Evolutionary conservation across 2,329 filamentous ascomycete species (phyloP).

Genomic region (Alternaria arbusti): DNA sequence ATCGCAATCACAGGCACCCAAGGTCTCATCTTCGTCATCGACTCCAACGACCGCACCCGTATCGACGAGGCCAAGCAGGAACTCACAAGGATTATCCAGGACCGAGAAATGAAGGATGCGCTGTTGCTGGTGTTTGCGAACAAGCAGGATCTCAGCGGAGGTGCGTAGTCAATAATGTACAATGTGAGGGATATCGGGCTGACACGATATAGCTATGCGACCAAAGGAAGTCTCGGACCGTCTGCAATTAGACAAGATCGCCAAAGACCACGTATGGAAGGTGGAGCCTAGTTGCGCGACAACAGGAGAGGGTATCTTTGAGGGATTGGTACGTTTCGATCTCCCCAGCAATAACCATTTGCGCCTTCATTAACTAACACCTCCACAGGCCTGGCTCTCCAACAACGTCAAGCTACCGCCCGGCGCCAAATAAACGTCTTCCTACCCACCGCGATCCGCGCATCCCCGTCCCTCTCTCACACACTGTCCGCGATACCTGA

Average conservation of each 20-base stretch:
- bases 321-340: constrained; percentile 51
- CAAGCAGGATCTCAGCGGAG: constrained; percentile 93
- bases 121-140: constrained; percentile 98
- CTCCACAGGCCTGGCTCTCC: constrained; percentile 55
- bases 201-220: constrained; percentile 51
- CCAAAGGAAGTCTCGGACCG: constrained; percentile 58
- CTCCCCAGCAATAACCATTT: too few species aligned
- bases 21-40: constrained; percentile 99
- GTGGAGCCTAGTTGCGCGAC: constrained; percentile 62
- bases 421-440: constrained; percentile 40
- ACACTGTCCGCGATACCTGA: constrained; percentile 28
- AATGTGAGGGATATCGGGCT: constrained; percentile 4
- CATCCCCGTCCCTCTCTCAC: not conserved
- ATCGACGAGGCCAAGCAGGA: constrained; percentile 96
- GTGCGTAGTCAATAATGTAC: constrained; percentile 65
- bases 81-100: constrained; percentile 97
- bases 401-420: constrained; percentile 57
- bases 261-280: constrained; percentile 61
- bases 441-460: not conserved
- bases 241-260: constrained; percentile 57
- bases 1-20: constrained; percentile 70
- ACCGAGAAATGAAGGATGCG: constrained; percentile 97
- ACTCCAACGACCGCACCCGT: constrained; percentile 98
- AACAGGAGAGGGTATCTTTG: constrained; percentile 61
- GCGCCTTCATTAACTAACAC: not conserved